These are phyloP conservation scores for Malassezia slooffiae DNA, from an alignment of 1,284 basidiomycete species.

Conservation along the genomic window DNA sequence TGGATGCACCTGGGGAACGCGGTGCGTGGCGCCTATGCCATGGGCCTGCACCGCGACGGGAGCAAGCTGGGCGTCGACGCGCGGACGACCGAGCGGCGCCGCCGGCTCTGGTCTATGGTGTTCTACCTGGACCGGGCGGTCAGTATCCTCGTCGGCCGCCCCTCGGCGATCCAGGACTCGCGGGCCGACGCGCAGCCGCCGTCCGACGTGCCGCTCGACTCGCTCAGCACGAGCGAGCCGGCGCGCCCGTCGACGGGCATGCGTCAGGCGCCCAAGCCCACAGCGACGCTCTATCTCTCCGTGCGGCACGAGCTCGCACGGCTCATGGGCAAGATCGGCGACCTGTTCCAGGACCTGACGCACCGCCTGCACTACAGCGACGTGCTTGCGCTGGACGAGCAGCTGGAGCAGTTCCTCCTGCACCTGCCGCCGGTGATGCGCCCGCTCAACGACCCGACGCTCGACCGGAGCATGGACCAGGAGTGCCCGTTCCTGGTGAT, in stretches of 20 bases:
- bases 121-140: slow-evolving; percentile 86
- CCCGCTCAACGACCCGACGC: slow-evolving; percentile 56
- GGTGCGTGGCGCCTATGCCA: slow-evolving; percentile 80
- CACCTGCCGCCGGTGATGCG: slow-evolving; percentile 65
- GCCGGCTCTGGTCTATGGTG: slow-evolving; percentile 83
- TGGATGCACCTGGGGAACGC: slow-evolving; percentile 91
- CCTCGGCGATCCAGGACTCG: slow-evolving; percentile 64
- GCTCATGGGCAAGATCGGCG: slow-evolving; percentile 82
- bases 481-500: slow-evolving; percentile 33
- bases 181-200: slow-evolving; percentile 70
- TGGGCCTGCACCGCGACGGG: slow-evolving; percentile 83
- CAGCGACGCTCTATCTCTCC: slow-evolving; percentile 71
- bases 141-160: slow-evolving; percentile 71
- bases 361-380: slow-evolving; percentile 67
- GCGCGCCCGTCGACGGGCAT: slow-evolving; percentile 16
- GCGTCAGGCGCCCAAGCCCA: slow-evolving; percentile 26
- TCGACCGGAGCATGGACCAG: slow-evolving; percentile 28
- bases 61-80: slow-evolving; percentile 55
- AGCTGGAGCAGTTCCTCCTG: slow-evolving; percentile 73
- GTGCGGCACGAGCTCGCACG: slow-evolving; percentile 68
- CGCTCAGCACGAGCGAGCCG: slow-evolving; percentile 13
- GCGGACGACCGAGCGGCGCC: slow-evolving; percentile 71
- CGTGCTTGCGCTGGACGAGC: slow-evolving; percentile 70
- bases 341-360: slow-evolving; percentile 84
- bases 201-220: slow-evolving; percentile 63